A percentile compares a stretch with the other conserved stretches of the same genome.
Evolutionary conservation across 495 filamentous ascomycete genomes (phyloP).

Genomic region (Bombardia bombarda): DNA sequence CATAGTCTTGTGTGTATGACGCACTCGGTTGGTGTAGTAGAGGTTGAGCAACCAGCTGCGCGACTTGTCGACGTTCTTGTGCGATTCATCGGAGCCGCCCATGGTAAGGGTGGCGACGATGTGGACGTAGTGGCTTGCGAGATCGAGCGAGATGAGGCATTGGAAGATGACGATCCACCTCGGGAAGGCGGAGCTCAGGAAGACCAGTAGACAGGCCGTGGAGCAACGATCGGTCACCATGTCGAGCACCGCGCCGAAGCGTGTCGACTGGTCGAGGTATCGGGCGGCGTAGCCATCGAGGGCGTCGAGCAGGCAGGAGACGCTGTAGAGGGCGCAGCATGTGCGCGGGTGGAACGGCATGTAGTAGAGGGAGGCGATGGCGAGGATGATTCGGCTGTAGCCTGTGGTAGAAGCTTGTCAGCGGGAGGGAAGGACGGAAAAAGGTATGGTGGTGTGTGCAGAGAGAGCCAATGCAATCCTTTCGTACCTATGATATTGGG

Average conservation of each 20-base stretch:
- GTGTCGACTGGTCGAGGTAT: constrained; percentile 79
- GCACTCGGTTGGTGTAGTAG: constrained; percentile 94
- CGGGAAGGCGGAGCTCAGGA: constrained; percentile 85
- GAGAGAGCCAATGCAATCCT: not conserved
- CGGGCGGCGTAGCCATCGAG: constrained; percentile 89
- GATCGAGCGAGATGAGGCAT: constrained; percentile 78
- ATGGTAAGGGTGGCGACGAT: constrained; percentile 90
- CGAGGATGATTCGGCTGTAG: constrained; percentile 81
- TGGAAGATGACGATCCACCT: constrained; percentile 92
- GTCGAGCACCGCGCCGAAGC: constrained; percentile 91
- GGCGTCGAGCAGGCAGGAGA: constrained; percentile 90
- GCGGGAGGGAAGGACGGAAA: not conserved
- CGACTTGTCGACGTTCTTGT: constrained; percentile 85
- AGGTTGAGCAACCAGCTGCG: constrained; percentile 77
- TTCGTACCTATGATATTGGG: constrained; percentile 88
- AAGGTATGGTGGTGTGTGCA: not conserved
- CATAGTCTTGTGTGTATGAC: no score
- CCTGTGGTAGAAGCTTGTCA: constrained; percentile 41
- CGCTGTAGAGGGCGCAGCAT: constrained; percentile 81
- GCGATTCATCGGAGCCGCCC: constrained; percentile 69
- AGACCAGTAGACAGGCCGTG: constrained; percentile 87
- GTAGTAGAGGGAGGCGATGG: constrained; percentile 90
- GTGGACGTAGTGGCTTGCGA: constrained; percentile 96
- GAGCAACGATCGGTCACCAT: constrained; percentile 86
- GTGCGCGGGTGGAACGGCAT: constrained; percentile 96